Conservation (phyloP, 768 basidiomycete species). For the Boletellus ananiceps region DNA sequence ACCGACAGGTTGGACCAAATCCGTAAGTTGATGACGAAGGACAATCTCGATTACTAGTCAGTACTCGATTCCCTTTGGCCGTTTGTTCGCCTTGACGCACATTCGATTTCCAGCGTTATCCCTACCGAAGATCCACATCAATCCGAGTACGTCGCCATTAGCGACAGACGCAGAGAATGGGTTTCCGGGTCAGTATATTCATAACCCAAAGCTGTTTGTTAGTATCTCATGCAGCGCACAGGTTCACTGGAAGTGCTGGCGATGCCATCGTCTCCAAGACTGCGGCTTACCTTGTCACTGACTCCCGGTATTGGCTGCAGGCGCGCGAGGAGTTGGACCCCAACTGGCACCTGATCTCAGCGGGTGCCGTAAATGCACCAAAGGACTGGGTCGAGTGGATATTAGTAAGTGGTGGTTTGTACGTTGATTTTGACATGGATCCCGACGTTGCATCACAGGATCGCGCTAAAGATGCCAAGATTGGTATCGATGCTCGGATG, state of each 20-base stretch:
- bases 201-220: conserved; percentile 26
- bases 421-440: neutral
- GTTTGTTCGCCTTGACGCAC: conserved; percentile 4
- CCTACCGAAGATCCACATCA: conserved; percentile 81
- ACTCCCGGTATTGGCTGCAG: conserved; percentile 83
- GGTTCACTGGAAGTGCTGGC: conserved; percentile 65
- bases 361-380: conserved; percentile 49
- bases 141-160: conserved; percentile 74
- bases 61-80: conserved; percentile 25
- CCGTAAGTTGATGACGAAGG: conserved; percentile 61
- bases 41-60: conserved; percentile 73
- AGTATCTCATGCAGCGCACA: conserved; percentile 25
- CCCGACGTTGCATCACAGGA: conserved; percentile 27
- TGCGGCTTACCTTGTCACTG: conserved; percentile 70
- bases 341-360: conserved; percentile 68
- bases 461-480: conserved; percentile 41
- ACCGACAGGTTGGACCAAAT: conserved; percentile 55
- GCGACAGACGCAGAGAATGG: conserved; percentile 75
- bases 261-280: conserved; percentile 63
- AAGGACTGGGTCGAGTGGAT: conserved; percentile 82
- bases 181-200: conserved; percentile 60
- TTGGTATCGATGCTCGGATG: conserved; percentile 86
- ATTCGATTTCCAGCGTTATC: conserved; percentile 47
- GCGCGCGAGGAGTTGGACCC: conserved; percentile 63
- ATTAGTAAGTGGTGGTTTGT: conserved; percentile 38